Evolutionary conservation across 331 rosid genomes (phyloP), one percentile per base, ranked within the genome.

Genomic region (Cydonia oblonga): DNA sequence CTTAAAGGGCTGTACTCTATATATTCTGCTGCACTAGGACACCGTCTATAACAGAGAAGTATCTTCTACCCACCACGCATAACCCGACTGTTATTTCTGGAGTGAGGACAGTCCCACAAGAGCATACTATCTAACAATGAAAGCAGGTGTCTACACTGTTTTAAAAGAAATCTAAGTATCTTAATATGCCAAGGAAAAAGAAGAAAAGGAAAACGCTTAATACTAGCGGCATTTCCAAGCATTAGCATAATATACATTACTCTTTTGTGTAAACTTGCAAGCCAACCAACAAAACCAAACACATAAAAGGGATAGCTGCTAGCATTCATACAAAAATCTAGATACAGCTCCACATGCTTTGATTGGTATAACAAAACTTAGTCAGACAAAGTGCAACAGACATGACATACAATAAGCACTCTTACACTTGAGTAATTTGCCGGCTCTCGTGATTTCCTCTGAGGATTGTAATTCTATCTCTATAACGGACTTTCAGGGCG

Each of bases 391-490:
- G n/a, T 24, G 49, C 52, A 1, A 69, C 38, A 62, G 56, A 7
- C 14, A 14, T 35, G 44, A 64, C 28, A 74, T n/a, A 23, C 14
- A 62, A 64, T 73, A 60, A 61, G 73, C 18, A 26, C 44, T 74
- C 91, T 87, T 90, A 92, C 98, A 92, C 98, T 92, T 92, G 98
- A 65, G 98, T 92, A 79, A 92, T 92, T 80, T 92, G 98, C 78
- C 98, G 93, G 81, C 92, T 92, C 79, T 92, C 98, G 18, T 92
- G 98, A 81, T 92, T 92, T 81, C 98, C 98, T 75, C 98, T 85
- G 65, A 92, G 91, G 64, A 92, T 92, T 66, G 98, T 92, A 86
- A 92, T 90, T 84, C 98, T 90, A 81, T 92, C 98, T 84, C 98
- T 90, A 77, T 92, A 92, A 60, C 98, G 92, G 33, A 92, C 98